These are phyloP conservation scores for Coemansia interrupta DNA, from an alignment of 192 early-diverging fungal species.

Conservation along the genomic window DNA sequence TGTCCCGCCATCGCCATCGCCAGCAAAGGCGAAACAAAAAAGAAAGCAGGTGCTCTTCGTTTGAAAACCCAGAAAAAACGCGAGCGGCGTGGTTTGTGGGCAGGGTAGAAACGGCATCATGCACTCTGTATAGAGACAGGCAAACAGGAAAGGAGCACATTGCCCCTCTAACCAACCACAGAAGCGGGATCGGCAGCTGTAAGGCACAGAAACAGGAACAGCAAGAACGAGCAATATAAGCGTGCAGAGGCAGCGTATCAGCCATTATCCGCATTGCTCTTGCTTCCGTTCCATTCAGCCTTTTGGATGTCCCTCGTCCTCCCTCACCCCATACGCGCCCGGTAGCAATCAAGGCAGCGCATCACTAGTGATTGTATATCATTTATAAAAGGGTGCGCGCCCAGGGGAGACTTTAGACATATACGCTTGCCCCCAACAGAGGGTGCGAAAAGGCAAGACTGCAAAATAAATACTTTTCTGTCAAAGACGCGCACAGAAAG, in stretches of 20 bases:
- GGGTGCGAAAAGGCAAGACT: no score
- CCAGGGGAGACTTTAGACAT: no score
- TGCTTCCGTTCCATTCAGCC: no score
- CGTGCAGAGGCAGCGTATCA: not conserved
- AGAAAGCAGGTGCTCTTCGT: no score
- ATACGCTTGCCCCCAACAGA: no score
- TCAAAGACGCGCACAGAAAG: no score
- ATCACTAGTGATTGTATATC: no score
- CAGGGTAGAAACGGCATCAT: not conserved
- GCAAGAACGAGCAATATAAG: not conserved
- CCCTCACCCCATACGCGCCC: no score
- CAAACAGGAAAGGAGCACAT: not conserved
- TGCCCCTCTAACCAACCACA: constrained; percentile 2
- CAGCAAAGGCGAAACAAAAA: constrained; percentile 6
- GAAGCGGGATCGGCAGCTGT: constrained; percentile 5
- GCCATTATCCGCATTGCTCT: not conserved
- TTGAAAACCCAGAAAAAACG: not conserved
- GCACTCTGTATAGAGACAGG: constrained; percentile 2
- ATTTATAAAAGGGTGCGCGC: no score
- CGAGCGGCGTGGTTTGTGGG: constrained; percentile 3
- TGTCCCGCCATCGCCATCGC: not conserved
- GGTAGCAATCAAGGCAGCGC: no score
- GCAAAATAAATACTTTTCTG: no score
- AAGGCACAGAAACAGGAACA: not conserved
- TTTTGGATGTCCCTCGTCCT: no score